Evolutionary conservation across 148 eudicot genomes (phyloP), one percentile per base, ranked within the genome.

Genomic region (Rhododendron vialii): DNA sequence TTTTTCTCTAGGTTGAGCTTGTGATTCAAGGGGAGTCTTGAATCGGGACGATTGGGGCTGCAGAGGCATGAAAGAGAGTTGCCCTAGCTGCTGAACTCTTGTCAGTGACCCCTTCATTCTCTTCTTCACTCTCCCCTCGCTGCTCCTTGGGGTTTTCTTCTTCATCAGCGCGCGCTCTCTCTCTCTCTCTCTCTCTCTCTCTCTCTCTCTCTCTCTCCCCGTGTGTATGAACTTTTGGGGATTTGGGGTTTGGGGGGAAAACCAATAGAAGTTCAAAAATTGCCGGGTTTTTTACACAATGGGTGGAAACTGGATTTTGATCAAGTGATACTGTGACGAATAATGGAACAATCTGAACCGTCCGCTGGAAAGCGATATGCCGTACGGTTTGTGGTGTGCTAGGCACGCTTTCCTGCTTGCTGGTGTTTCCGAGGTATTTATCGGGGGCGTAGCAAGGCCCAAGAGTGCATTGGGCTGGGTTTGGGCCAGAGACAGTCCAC

Each of bases 51-150:
- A 35, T n/a, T 81, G 84, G 20, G 84, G 82, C 30, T 85, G 84
- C 63, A 81, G 51, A 38, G 88, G 83, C 74, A 79, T 69, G 83
- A 90, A 82, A 51, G 90, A 84, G 57, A 88, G 76, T 51, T 92
- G 92, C 14, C 90, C 92, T 24, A 93, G 87, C 84, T 91, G 87
- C 79, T 91, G 89, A 12, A 89, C 76, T n/a, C 85, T 85, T 26
- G 91, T 71, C 78, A 88, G 76, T 15, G 96, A 84, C 4, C 87
- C 87, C 75, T 85, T 87, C 87, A 85, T 88, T 20, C 30, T 80
- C 69, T 87, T 67, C 80, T 81, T 82, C 71, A 85, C 78, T 57
- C 83, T 83, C 74, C 88, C 84, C 48, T 61, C 78, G 50, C 88
- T 91, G 57, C 91, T 89, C 84, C 51, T 87, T n/a, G 67, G 86